Conservation (phyloP, 176 grass and related monocot genomes). For the Lolium rigidum region DNA sequence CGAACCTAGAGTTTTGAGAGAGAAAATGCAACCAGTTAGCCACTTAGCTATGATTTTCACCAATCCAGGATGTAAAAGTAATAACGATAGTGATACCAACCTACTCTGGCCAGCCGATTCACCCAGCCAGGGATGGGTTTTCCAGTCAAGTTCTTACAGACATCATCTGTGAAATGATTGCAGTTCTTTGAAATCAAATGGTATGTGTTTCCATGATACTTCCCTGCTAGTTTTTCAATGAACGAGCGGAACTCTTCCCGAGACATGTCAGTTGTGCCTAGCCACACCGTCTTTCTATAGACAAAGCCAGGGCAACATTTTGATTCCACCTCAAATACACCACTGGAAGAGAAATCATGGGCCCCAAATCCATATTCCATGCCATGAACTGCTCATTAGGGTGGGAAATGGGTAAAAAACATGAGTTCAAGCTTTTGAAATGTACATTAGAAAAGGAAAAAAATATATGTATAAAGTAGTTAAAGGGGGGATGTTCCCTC, state of each 20-base stretch:
- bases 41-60: constrained; percentile 10
- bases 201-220: constrained; percentile 91
- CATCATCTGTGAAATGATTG: constrained; percentile 97
- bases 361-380: constrained; percentile 98
- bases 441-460: constrained; percentile 14
- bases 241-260: constrained; percentile 77
- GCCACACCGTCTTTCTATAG: constrained; percentile 83
- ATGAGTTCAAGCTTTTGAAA: constrained; percentile 7
- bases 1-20: constrained; percentile 56
- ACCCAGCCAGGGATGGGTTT: constrained; percentile 97
- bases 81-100: constrained; percentile 50
- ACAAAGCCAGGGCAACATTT: constrained; percentile 89
- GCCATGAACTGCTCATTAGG: constrained; percentile 69
- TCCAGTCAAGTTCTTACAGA: constrained; percentile 77
- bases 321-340: constrained; percentile 94
- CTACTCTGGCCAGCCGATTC: constrained; percentile 91
- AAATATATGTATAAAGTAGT: background rate
- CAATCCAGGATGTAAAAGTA: constrained; percentile 17
- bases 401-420: background rate
- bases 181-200: constrained; percentile 96
- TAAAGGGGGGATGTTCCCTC: too few species aligned
- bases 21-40: constrained; percentile 33
- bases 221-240: constrained; percentile 75
- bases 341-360: constrained; percentile 83
- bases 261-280: constrained; percentile 83